These are phyloP conservation scores for Leccinum rimulosum DNA, from an alignment of 768 basidiomycete species.

Conservation along the genomic window DNA sequence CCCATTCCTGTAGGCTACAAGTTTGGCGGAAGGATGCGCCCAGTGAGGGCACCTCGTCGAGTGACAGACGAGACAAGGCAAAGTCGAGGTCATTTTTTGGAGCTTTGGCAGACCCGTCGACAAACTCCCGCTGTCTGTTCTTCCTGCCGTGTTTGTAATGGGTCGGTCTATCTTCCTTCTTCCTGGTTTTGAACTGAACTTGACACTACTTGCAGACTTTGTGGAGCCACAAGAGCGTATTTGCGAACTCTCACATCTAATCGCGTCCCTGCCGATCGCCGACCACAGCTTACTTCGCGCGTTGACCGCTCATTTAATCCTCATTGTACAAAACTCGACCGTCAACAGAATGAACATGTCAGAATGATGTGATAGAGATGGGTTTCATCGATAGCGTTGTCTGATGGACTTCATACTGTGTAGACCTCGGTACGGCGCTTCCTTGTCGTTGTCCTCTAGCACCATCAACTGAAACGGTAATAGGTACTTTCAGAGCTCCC, in stretches of 20 bases:
- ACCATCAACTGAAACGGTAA: too few species aligned
- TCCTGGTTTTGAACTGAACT: not conserved
- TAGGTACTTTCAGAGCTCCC: too few species aligned
- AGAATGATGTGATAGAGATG: too few species aligned
- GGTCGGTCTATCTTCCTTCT: constrained; percentile 50
- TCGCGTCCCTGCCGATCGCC: constrained; percentile 81
- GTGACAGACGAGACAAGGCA: constrained; percentile 84
- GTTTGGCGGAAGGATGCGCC: constrained; percentile 75
- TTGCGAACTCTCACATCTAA: constrained; percentile 78
- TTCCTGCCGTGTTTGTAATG: constrained; percentile 89
- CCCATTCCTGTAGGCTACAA: constrained; percentile 86
- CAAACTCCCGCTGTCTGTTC: constrained; percentile 39
- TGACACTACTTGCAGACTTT: constrained; percentile 59
- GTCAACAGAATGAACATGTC: constrained; percentile 96
- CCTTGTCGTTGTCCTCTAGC: too few species aligned
- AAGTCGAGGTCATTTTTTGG: constrained; percentile 90
- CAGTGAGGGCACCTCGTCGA: constrained; percentile 39
- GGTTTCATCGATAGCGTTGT: too few species aligned
- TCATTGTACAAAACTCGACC: constrained; percentile 86
- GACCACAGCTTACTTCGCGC: constrained; percentile 95
- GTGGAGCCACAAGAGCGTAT: constrained; percentile 87
- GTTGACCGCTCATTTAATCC: constrained; percentile 89
- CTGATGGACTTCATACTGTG: too few species aligned
- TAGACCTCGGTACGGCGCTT: too few species aligned
- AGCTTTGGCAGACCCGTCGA: constrained; percentile 72